phyloP scores from a whole-genome alignment of 1,284 basidiomycete genomes.

The Cystobasidium slooffiae region DNA sequence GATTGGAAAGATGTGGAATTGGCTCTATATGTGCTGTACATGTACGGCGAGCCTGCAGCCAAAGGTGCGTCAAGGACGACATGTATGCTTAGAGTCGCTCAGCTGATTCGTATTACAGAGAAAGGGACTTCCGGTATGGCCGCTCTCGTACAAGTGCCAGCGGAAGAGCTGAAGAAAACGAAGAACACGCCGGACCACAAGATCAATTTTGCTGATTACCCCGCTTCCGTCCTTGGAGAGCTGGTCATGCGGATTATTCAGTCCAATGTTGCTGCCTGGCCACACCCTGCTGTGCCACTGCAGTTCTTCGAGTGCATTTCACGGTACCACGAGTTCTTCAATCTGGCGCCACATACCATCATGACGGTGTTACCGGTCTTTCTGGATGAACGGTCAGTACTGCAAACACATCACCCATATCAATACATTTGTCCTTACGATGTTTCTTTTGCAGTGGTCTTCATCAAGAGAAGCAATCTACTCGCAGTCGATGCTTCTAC shows the following conservation, averaged over 20 bases:
- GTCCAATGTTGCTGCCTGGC: constrained; percentile 80
- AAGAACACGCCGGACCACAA: constrained; percentile 54
- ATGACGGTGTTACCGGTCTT: constrained; percentile 85
- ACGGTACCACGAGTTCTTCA: constrained; percentile 96
- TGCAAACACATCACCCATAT: neutral
- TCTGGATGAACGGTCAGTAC: constrained; percentile 73
- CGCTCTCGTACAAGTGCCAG: constrained; percentile 50
- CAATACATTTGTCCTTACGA: neutral
- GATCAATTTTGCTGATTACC: constrained; percentile 79
- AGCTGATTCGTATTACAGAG: constrained; percentile 20
- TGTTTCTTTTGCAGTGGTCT: constrained; percentile 70
- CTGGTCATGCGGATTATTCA: constrained; percentile 82
- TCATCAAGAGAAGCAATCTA: constrained; percentile 73
- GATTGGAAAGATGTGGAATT: constrained; percentile 95
- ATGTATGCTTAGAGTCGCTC: neutral
- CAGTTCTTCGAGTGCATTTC: constrained; percentile 93
- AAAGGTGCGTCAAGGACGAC: constrained; percentile 40
- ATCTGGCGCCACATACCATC: constrained; percentile 82
- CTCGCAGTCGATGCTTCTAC: constrained; percentile 84
- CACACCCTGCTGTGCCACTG: constrained; percentile 83
- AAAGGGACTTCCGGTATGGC: constrained; percentile 46
- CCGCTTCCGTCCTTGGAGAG: constrained; percentile 87
- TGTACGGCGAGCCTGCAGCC: constrained; percentile 75
- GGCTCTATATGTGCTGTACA: constrained; percentile 86
- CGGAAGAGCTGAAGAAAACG: constrained; percentile 46